Evolutionary conservation across 805 yeast genomes (phyloP), one percentile per base, ranked within the genome.

Genomic region (Hyphopichia homilentoma): DNA sequence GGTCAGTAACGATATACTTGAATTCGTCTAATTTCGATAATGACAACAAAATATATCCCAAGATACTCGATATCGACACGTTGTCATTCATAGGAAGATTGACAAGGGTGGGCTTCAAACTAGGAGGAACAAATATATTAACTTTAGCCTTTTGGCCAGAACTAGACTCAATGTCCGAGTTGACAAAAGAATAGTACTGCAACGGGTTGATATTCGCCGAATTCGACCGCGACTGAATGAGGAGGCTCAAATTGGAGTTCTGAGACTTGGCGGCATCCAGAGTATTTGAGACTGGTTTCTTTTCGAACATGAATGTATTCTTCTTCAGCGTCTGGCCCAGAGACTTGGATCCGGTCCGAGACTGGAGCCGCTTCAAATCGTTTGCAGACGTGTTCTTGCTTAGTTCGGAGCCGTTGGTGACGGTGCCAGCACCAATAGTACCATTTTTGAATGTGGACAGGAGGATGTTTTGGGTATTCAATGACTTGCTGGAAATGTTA

Each of bases 171-270:
- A 40, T 47, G 5, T 44, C 44, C 1, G 62, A 55, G 3, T 56
- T 59, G 8, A 56, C 72, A 50, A 64, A 70, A 3, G 48, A 29
- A 43, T 60, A 73, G 33, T 59, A 71, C 6, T 59, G 61, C 34
- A 78, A 51, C 0, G 79, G 77, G 30, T 71, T 61, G 6, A 47
- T 52, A 21, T 61, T 61, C 17, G 65, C 43, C 4, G 59, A 62
- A 19, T 47, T 57, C 29, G 44, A 49, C 33, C 59, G 52, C 8
- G 59, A 49, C 19, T 63, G 64, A 13, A 78, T 67, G 47, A 77
- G 43, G 1, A 58, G 48, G 12, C 77, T 69, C 21, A 74, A 47
- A 17, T 59, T 59, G 2, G 77, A 70, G 13, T 15, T n/a, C 7
- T 12, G 26, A 7, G 18, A 15, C 11, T 26, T 16, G 13, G n/a